Conservation (phyloP, 257 asterid genomes). For the Nicotiana knightiana region DNA sequence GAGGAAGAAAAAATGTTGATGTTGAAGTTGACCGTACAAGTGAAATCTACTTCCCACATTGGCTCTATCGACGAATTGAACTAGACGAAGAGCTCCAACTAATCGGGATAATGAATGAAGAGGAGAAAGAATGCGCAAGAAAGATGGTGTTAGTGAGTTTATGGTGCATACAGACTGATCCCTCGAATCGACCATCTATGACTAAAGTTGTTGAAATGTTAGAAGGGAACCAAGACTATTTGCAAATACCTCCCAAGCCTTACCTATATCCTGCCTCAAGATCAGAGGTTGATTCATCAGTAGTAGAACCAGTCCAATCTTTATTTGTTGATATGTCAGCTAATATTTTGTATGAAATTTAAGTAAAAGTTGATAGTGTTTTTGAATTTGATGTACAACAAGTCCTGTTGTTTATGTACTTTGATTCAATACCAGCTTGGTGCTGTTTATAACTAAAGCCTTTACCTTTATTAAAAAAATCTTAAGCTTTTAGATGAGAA, state of each 20-base stretch:
- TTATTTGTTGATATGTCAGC: background rate
- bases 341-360: background rate
- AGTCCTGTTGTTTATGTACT: too few relatives aligned
- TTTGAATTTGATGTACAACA: too few relatives aligned
- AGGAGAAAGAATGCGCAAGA: constrained; percentile 11
- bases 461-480: too few relatives aligned
- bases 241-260: constrained; percentile 35
- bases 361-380: too few relatives aligned
- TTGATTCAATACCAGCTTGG: too few relatives aligned
- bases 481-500: too few relatives aligned
- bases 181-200: constrained; percentile 26
- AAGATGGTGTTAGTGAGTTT: constrained; percentile 27
- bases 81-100: background rate
- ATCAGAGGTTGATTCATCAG: background rate
- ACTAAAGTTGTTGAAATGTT: constrained; percentile 35
- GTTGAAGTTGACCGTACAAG: too few relatives aligned
- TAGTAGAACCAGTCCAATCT: background rate
- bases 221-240: constrained; percentile 19
- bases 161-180: constrained; percentile 44
- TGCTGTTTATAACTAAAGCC: too few relatives aligned
- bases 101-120: background rate
- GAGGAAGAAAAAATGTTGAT: too few relatives aligned
- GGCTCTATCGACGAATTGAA: background rate
- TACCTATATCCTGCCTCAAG: constrained; percentile 15
- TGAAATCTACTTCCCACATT: too few relatives aligned